Base-by-base conservation (phyloP, 768 basidiomycete genomes). In the Rubroboletus satanas region DNA sequence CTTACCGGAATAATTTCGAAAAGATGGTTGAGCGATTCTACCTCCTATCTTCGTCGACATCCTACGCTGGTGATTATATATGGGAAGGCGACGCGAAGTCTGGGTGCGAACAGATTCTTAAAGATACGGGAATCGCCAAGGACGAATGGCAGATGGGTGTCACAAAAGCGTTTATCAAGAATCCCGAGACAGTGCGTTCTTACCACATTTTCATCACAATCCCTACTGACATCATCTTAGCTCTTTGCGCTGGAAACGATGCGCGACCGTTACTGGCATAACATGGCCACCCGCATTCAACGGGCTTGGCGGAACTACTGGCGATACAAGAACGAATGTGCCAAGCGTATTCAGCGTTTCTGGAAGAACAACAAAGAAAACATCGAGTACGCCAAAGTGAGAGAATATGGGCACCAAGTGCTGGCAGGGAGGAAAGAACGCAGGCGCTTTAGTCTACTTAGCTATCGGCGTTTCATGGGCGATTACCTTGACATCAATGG, bases 101-200 rank as follows among this genome's bases (percentile, higher is more conserved):
- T 5, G 97, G 92, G 14, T 99, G 97, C 68, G 84, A 93, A 70
- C 83, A 84, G 62, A 98, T 99, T 57, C 75, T 99, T 49, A 90
- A 83, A 58, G 97, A 98, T 65, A 96, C 94, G 12, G 96, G 97
- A 28, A 98, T 99, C 63, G 83, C 91, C 7, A 88, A 84, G 63
- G 96, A 98, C 48, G 96, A 99, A 70, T 99, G 97, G 97, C 97
- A 99, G 72, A 97, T 98, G 95, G 97, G 97, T 50, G 84, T 88
- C 4, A 97, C 95, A 2, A 98, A 99, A 67, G 96, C 96, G 0
- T 99, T 99, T 72, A 98, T 99, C 74, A 98, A 98, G 79, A 98
- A 95, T 66, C 97, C 97, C 0, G 97, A 98, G 71, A 98, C 96
- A 18, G 92, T 95, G 70, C 59, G 84, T 67, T 12, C 39, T 32